phyloP scores from a whole-genome alignment of 345 rosid species.

The Cardamine occulta region DNA sequence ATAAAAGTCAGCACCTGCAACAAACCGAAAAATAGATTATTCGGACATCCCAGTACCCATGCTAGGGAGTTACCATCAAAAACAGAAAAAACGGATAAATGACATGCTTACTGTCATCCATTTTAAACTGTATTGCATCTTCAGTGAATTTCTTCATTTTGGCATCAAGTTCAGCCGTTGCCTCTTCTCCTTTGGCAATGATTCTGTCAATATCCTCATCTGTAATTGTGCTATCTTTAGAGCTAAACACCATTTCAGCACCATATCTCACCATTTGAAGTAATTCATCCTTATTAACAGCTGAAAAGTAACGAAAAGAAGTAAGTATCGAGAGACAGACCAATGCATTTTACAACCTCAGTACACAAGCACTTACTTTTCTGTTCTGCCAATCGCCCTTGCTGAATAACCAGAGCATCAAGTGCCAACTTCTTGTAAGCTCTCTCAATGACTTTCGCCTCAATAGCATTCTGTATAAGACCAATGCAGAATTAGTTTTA shows the following conservation, averaged over 20 bases:
- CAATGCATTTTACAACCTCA: constrained; percentile 10
- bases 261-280: constrained; percentile 99
- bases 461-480: constrained; percentile 77
- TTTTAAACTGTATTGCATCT: constrained; percentile 93
- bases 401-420: constrained; percentile 95
- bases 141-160: constrained; percentile 98
- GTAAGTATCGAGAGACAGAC: background rate
- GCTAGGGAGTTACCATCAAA: background rate
- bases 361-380: constrained; percentile 57
- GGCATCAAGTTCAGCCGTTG: constrained; percentile 97
- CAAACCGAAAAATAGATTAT: constrained; percentile 16
- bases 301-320: constrained; percentile 46
- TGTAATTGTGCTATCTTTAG: constrained; percentile 95
- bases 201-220: constrained; percentile 98
- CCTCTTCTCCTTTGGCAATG: constrained; percentile 97
- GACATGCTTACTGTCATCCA: constrained; percentile 78
- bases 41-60: constrained; percentile 19
- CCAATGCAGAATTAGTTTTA: constrained; percentile 30
- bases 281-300: constrained; percentile 95
- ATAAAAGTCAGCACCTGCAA: constrained; percentile 80
- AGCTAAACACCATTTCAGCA: constrained; percentile 99
- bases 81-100: background rate
- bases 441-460: constrained; percentile 94
- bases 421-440: constrained; percentile 94
- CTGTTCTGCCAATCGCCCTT: constrained; percentile 92